Percentiles rank a stretch among this genome's conserved stretches.
phyloP scores from a whole-genome alignment of 2,329 filamentous ascomycete species.

The Monosporascus ibericus region DNA sequence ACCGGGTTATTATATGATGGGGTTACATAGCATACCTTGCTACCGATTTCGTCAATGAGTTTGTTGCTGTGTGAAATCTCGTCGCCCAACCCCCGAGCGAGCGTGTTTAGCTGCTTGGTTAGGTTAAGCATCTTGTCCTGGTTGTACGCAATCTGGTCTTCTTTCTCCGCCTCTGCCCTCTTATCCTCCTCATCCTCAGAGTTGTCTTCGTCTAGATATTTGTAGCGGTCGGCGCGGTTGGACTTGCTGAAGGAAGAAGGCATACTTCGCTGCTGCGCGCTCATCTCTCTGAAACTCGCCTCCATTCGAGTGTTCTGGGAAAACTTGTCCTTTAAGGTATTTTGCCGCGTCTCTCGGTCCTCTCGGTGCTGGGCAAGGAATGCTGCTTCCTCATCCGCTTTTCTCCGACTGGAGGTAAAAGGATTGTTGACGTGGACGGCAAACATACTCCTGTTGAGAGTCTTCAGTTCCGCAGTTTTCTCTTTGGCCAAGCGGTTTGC shows the following conservation, averaged over 20 bases:
- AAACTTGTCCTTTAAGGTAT: conserved; percentile 51
- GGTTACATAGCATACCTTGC: conserved; percentile 54
- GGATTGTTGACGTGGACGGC: conserved; percentile 72
- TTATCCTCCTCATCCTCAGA: conserved; percentile 28
- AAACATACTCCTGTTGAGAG: conserved; percentile 86
- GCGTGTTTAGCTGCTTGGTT: conserved; percentile 63
- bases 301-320: conserved; percentile 49
- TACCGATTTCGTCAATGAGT: conserved; percentile 66
- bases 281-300: conserved; percentile 37
- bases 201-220: conserved; percentile 76
- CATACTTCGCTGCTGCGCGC: conserved; percentile 5
- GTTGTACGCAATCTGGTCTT: conserved; percentile 60
- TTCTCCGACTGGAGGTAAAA: conserved; percentile 65
- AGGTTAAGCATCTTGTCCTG: conserved; percentile 62
- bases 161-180: conserved; percentile 52
- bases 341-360: conserved; percentile 60
- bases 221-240: conserved; percentile 55
- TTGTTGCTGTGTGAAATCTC: conserved; percentile 75
- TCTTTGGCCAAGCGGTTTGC: conserved; percentile 73
- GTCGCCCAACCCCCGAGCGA: conserved; percentile 67
- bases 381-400: conserved; percentile 58
- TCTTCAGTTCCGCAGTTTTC: conserved; percentile 76
- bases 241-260: conserved; percentile 21
- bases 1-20: conserved; percentile 12
- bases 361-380: conserved; percentile 63